Base-by-base conservation (phyloP, 768 basidiomycete genomes). In the Rubroboletus pulcherrimus region DNA sequence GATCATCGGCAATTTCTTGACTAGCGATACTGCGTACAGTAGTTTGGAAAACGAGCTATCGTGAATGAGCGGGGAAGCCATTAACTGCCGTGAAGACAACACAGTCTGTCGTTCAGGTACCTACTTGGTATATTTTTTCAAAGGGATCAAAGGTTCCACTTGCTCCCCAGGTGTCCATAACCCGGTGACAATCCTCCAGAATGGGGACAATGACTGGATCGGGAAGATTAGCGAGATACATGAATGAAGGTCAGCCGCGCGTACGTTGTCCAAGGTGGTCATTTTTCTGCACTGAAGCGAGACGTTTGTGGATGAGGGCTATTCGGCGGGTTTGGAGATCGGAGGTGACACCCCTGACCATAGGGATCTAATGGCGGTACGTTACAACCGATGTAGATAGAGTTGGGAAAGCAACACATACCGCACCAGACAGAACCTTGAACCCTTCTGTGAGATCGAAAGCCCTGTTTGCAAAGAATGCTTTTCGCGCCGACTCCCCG, bases 361-460 rank as follows among this genome's bases (percentile, higher is more conserved):
- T 82, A 58, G 89, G 88, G 58, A 91, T 85, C 88, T 90, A 59
- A 34, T 51, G 55, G 43, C 51, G 30, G 53, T 51, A 48, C 15
- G 7, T 58, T 62, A 60, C 46, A 56, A 57, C 64, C 46, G 30
- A 55, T 46, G 53, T 56, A 37, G 64, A 56, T 50, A 54, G 49
- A 55, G 56, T 38, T 50, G 8, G 29, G 31, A 49, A 50, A 26
- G 19, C 30, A 21, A 34, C 19, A 81, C 86, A 60, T 68, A 90
- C 89, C 53, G 86, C 87, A 49, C 88, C 89, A 48, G 86, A 87
- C 57, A 91, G 78, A 64, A 88, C 81, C 64, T 84, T 87, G 77
- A 89, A 91, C 6, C 87, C 89, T 74, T 89, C 87, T 40, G 83
- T 85, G 49, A 91, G 79, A 70, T 90, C 87, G 58, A 91, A 81